Base-by-base conservation (phyloP, 2,329 filamentous ascomycete genomes). In the Neofusicoccum ribis region DNA sequence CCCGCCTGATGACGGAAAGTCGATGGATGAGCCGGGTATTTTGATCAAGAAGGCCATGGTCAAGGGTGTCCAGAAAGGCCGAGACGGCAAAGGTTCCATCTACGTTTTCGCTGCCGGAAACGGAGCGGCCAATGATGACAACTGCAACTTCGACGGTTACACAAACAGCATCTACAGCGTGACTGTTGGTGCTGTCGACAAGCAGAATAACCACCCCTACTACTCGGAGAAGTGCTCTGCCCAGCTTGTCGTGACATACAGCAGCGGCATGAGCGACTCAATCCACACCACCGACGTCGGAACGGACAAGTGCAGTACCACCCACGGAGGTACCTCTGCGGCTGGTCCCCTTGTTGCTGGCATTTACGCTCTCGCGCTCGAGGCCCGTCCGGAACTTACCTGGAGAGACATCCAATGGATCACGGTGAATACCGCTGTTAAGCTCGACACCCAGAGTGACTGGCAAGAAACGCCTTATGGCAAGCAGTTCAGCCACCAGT, bases 141-240 rank as follows among this genome's bases (percentile, higher is more conserved):
- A 99, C 79, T 99, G 95, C 85, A 99, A 99, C 77, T 99, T 99
- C 76, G 95, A 99, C 75, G 95, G 95, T 44, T 99, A 99, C 79
- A 99, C 95, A 66, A 99, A 99, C 82, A 97, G 93, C 75, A 99
- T 99, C 72, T 99, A 98, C 84, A 97, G 93, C 76, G 95, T 99
- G 71, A 97, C 93, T 0, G 93, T 99, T 17, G 95, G 95, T 43
- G 94, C 94, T 39, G 90, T 99, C 68, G 93, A 97, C 76, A 86
- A 92, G 66, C 88, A 90, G 70, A 93, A 94, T 44, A 79, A 86
- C n/a, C 94, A 98, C 74, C 93, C 95, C 0, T 95, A 94, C 77
- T 99, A 99, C 78, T 97, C 94, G 0, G 95, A 99, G 78, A 90
- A 92, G 68, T 99, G 95, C 81, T 97, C 94, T 3, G 95, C 95